Base-by-base conservation (phyloP, 2,329 filamentous ascomycete species). In the Curvularia spicifera region DNA sequence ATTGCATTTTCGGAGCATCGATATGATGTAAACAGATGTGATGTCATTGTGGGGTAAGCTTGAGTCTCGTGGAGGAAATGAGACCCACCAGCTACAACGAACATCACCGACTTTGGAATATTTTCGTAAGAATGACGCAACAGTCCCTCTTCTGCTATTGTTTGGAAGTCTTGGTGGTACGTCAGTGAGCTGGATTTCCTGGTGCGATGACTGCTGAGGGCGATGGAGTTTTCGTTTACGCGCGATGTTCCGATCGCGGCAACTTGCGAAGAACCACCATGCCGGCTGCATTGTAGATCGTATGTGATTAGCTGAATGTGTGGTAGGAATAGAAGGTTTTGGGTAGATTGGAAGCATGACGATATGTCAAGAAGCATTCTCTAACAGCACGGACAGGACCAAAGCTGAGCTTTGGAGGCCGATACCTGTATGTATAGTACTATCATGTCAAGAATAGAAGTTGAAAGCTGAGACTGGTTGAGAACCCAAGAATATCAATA, bases 31-130 rank as follows among this genome's bases (percentile, higher is more conserved):
- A 35, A 20, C 18, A 24, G 28, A 33, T 40, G 45, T 58, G 56
- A 58, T 55, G 56, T 58, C 56, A 58, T 58, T 47, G 56, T 58
- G 56, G 56, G 54, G 56, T 48, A 48, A 37, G 20, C 13, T 8
- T 48, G 20, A 37, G 35, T 26, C 24, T 26, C 8, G 42, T 22
- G 24, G 26, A 44, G 42, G 24, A 35, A 9, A 35, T 37, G 45
- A 13, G 31, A 22, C 20, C 45, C 45, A 48, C 45, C 45, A 15
- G 8, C n/a, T 26, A 35, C 20, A 48, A 15, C 29, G 20, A 37
- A 48, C 20, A 35, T 4, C 12, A 40, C 35, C 24, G 18, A 29
- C 24, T 50, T 39, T 29, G 35, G 47, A 13, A 29, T 24, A 39
- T 40, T 28, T 40, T 40, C 35, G 47, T 50, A 40, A 15, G 7